Evolutionary conservation across 164 flowering plant species (phyloP).

Genomic region (Stephania cephalantha): DNA sequence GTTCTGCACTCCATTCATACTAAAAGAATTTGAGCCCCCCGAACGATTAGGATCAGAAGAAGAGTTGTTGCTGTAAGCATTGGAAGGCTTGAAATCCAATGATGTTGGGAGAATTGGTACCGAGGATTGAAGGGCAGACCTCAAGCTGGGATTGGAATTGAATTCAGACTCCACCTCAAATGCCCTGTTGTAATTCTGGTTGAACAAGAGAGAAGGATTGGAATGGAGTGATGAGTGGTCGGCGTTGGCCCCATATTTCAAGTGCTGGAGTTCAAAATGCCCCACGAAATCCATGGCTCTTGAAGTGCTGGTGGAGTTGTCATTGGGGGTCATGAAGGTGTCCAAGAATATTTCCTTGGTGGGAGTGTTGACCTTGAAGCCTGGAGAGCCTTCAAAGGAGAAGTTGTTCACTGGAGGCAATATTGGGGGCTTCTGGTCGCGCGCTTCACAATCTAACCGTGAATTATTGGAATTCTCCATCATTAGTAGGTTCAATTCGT

Average conservation of each 20-base stretch:
- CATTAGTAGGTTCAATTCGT: constrained; percentile 30
- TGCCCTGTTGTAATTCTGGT: constrained; percentile 23
- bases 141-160: constrained; percentile 26
- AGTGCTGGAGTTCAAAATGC: constrained; percentile 38
- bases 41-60: no score
- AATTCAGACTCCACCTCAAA: constrained; percentile 34
- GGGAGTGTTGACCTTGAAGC: constrained; percentile 15
- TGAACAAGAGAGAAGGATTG: constrained; percentile 26
- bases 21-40: neutral
- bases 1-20: constrained; percentile 14
- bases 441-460: neutral
- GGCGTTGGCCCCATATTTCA: constrained; percentile 28
- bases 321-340: constrained; percentile 31
- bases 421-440: constrained; percentile 9
- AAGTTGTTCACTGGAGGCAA: constrained; percentile 13
- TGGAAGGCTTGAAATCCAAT: constrained; percentile 28
- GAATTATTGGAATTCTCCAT: constrained; percentile 17
- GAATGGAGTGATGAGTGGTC: constrained; percentile 19
- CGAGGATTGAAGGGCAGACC: constrained; percentile 21
- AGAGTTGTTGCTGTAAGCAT: neutral
- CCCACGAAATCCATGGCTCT: constrained; percentile 33
- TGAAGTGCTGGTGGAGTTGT: constrained; percentile 29
- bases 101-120: constrained; percentile 20
- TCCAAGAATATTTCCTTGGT: constrained; percentile 52
- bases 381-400: constrained; percentile 14